Conservation (phyloP, 1,284 basidiomycete species). For the Tilletia indica region DNA sequence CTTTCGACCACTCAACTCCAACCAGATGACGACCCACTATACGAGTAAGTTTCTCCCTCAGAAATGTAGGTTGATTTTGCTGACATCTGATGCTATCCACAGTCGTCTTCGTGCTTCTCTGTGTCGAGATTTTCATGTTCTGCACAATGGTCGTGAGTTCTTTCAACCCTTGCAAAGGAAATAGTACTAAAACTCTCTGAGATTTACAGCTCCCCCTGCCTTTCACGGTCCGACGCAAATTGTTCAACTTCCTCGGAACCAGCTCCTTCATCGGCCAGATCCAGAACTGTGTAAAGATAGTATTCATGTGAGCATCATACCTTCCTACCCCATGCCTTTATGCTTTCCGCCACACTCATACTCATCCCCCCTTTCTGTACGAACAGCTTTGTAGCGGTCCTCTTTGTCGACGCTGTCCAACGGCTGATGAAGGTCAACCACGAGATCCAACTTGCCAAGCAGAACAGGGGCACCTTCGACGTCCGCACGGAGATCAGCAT, state of each 20-base stretch:
- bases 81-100: neutral
- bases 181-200: too few relatives aligned
- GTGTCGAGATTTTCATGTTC: constrained; percentile 54
- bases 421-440: constrained; percentile 82
- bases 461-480: constrained; percentile 65
- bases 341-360: neutral
- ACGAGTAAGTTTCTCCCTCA: constrained; percentile 28
- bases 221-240: constrained; percentile 67
- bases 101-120: constrained; percentile 50
- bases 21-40: constrained; percentile 53
- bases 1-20: neutral
- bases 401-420: constrained; percentile 83
- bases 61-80: neutral
- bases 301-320: constrained; percentile 72
- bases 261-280: constrained; percentile 58
- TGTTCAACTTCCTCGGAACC: constrained; percentile 72
- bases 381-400: constrained; percentile 74
- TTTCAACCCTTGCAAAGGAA: neutral
- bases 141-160: constrained; percentile 48
- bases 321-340: neutral
- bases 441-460: constrained; percentile 71
- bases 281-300: constrained; percentile 75
- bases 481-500: constrained; percentile 78
- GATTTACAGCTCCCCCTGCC: constrained; percentile 68
- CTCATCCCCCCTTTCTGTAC: neutral